phyloP scores from a whole-genome alignment of 345 rosid genomes.

The Citrus cavaleriei region DNA sequence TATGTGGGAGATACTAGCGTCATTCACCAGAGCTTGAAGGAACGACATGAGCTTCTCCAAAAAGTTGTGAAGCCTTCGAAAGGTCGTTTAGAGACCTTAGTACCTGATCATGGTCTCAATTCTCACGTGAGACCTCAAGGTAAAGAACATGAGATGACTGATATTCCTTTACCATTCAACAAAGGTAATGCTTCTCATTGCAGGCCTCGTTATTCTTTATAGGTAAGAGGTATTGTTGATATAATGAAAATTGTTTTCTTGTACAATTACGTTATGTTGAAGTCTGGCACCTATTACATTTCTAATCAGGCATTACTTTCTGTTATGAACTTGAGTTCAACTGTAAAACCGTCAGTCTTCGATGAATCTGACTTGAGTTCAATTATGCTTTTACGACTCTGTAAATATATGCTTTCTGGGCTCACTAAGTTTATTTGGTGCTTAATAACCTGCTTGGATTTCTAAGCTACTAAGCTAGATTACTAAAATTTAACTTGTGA shows the following conservation, averaged over 20 bases:
- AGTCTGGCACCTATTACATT: not conserved
- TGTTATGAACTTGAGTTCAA: not conserved
- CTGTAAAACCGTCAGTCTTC: not conserved
- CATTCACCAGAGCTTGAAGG: conserved; percentile 90
- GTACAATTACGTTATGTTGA: not conserved
- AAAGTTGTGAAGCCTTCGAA: conserved; percentile 76
- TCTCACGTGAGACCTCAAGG: conserved; percentile 49
- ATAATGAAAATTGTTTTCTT: not conserved
- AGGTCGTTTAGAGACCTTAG: conserved; percentile 77
- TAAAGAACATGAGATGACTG: conserved; percentile 15
- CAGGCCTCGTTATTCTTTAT: not conserved
- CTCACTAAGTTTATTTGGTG: not conserved
- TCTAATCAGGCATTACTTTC: not conserved
- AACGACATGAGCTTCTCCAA: conserved; percentile 74
- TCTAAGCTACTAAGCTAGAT: not conserved
- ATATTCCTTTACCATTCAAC: not conserved
- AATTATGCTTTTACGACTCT: not conserved
- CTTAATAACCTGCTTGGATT: not conserved
- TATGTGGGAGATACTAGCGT: conserved; percentile 94
- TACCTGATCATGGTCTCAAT: conserved; percentile 79
- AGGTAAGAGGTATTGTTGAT: not conserved
- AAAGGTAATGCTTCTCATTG: not conserved
- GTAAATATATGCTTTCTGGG: not conserved
- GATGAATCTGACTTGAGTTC: not conserved
- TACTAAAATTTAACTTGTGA: not conserved